These are phyloP conservation scores for Elsinoe perseae DNA, from an alignment of 2,329 filamentous ascomycete species.

Conservation along the genomic window DNA sequence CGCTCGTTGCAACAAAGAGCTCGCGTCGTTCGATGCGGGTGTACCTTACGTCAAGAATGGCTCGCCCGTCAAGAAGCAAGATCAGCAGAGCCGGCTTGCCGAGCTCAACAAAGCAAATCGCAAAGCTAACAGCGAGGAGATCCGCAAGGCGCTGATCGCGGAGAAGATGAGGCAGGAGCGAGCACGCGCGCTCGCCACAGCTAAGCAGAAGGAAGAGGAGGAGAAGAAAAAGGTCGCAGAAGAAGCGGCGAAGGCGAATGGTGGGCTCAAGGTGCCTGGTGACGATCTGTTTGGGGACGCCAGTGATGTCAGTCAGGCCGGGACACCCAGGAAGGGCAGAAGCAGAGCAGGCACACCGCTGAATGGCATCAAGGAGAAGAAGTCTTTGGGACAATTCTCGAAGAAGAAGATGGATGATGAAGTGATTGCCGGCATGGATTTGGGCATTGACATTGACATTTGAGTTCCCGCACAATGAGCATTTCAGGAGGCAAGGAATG, in stretches of 20 bases:
- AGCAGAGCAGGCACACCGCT: constrained; percentile 32
- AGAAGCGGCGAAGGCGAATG: constrained; percentile 25
- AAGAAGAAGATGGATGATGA: constrained; percentile 81
- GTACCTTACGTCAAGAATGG: constrained; percentile 49
- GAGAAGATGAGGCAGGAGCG: constrained; percentile 47
- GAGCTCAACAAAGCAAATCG: constrained; percentile 80
- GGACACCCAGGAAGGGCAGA: constrained; percentile 38
- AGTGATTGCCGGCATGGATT: constrained; percentile 77
- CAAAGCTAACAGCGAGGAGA: constrained; percentile 73
- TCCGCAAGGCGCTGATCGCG: constrained; percentile 82
- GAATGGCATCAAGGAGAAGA: constrained; percentile 41
- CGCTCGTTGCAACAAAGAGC: constrained; percentile 42
- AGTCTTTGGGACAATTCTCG: constrained; percentile 38
- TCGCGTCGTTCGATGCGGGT: constrained; percentile 55
- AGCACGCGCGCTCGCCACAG: constrained; percentile 49
- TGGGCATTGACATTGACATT: constrained; percentile 88
- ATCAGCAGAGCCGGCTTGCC: constrained; percentile 74
- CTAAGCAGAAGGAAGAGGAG: constrained; percentile 40
- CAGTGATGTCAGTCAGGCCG: constrained; percentile 39
- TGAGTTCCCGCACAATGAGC: too few relatives aligned
- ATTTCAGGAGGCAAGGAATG: background rate
- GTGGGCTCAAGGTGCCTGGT: constrained; percentile 24
- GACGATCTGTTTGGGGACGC: constrained; percentile 43
- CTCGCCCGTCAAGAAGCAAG: constrained; percentile 37
- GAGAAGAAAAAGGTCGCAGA: constrained; percentile 32